Base-by-base conservation (phyloP, 805 yeast genomes). In the Schwanniomyces vanrijiae region DNA sequence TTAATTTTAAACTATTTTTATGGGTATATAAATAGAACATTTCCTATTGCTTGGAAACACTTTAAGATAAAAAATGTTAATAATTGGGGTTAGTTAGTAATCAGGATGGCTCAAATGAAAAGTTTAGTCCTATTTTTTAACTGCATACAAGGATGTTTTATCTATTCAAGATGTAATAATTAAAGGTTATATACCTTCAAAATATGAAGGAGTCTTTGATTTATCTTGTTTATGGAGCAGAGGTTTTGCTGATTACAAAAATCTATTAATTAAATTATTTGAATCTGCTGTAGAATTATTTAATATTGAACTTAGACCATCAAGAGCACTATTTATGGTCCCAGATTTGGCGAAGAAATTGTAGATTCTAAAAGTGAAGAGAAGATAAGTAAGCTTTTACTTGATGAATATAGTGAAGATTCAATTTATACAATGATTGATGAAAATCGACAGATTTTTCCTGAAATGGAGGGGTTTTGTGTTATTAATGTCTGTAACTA, bases 141-240 rank as follows among this genome's bases (percentile, higher is more conserved):
- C 62, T 1, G 63, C 64, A 1, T 64, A 61, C 46, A 55, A 57
- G 20, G 64, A 61, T 22, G 65, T 59, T 10, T 64, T 61, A 1
- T 64, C 65, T 4, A 55, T 51, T 9, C 64, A 60, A 46, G 45
- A 45, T 2, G 55, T 52, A 5, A 58, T 64, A 6, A 39, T 55
- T 26, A 39, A 48, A 5, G 51, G 57, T 14, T 73, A 77, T 77
- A 59, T 56, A 4, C 61, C 61, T 45, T 67, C 66, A 3, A 76
- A 77, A 4, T 73, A 63, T 43, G 66, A 52, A 3, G 77, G 68
- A 1, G 60, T 57, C 21, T 72, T 59, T 51, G 75, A 71, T 51
- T 76, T 74, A 2, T 60, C 60, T 16, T 53, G 57, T 26, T 46
- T 73, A 6, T 69, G 66, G 59, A 77, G 77, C 9, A 56, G 77